Conservation (phyloP, 1,139 yeast genomes). For the Pichia sp. region DNA sequence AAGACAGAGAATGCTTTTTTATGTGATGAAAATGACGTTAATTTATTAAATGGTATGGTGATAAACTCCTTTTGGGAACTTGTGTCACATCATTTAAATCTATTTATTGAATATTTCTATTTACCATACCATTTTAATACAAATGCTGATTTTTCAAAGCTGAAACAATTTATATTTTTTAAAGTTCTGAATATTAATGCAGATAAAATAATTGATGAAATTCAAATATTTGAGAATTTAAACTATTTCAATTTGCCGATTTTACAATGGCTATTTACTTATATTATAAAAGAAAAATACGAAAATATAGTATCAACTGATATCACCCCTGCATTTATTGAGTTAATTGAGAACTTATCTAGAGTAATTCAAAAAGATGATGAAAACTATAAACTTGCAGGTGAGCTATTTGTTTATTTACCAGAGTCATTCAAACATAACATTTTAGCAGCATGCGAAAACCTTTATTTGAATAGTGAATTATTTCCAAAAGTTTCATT, state of each 20-base stretch:
- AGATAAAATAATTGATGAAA: slow-evolving; percentile 2
- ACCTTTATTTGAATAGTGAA: slow-evolving; percentile 38
- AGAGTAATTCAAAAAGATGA: slow-evolving; percentile 1
- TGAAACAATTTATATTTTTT: slow-evolving; percentile 11
- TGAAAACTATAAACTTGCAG: slow-evolving; percentile 23
- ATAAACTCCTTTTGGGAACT: slow-evolving; percentile 22
- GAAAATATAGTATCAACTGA: too few relatives aligned
- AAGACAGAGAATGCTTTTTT: neutral
- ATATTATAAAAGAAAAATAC: slow-evolving; percentile 19
- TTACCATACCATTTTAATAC: neutral
- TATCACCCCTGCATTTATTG: slow-evolving; percentile 6
- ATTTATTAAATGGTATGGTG: slow-evolving; percentile 7
- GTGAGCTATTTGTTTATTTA: slow-evolving; percentile 35
- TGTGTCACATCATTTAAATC: slow-evolving; percentile 13
- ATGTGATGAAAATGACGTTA: neutral
- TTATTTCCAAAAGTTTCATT: slow-evolving; percentile 34
- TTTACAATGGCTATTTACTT: slow-evolving; percentile 42
- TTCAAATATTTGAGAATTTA: slow-evolving; percentile 20
- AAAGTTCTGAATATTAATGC: slow-evolving; percentile 2
- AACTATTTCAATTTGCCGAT: slow-evolving; percentile 51
- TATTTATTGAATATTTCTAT: slow-evolving; percentile 19
- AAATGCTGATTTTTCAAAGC: neutral
- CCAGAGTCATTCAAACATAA: slow-evolving; percentile 30
- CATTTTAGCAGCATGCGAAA: slow-evolving; percentile 36
- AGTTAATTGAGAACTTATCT: slow-evolving; percentile 7